A percentile compares a stretch with the other conserved stretches of the same genome.
These are phyloP conservation scores for Puccinellia tenuiflora DNA, from an alignment of 176 grass and related monocot species.

Conservation along the genomic window DNA sequence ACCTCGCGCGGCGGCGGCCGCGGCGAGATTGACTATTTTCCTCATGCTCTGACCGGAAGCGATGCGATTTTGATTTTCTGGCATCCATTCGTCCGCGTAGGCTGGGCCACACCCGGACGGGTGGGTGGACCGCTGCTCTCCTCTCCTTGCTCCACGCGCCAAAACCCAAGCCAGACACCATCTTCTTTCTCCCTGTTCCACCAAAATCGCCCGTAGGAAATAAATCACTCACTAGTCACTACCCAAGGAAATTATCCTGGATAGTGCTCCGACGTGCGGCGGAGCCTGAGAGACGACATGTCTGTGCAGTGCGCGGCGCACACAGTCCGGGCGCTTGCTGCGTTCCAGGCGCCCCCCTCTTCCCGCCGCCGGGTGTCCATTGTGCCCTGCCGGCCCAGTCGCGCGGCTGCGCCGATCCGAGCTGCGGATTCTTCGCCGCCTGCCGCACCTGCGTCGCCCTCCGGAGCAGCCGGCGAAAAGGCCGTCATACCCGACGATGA, in stretches of 20 bases:
- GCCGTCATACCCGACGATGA: constrained; percentile 56
- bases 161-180: constrained; percentile 37
- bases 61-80: background rate
- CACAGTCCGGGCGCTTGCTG: constrained; percentile 26
- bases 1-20: background rate
- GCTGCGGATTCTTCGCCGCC: constrained; percentile 51
- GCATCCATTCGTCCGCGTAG: background rate
- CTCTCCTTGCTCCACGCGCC: constrained; percentile 24
- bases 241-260: background rate
- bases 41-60: background rate
- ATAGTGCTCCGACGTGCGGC: background rate
- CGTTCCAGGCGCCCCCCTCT: constrained; percentile 14
- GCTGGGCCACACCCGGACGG: background rate
- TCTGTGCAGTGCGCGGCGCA: constrained; percentile 28
- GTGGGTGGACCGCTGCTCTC: background rate
- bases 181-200: background rate
- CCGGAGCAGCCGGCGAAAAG: constrained; percentile 33
- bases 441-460: constrained; percentile 13
- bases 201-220: constrained; percentile 1
- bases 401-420: constrained; percentile 20
- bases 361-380: background rate
- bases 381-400: background rate
- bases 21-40: background rate
- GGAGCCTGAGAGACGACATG: constrained; percentile 12
- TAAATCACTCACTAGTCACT: too few species aligned